A percentile compares a stretch with the other conserved stretches of the same genome.
Evolutionary conservation across 805 yeast species (phyloP).

Genomic region (Kazachstania bromeliacearum): DNA sequence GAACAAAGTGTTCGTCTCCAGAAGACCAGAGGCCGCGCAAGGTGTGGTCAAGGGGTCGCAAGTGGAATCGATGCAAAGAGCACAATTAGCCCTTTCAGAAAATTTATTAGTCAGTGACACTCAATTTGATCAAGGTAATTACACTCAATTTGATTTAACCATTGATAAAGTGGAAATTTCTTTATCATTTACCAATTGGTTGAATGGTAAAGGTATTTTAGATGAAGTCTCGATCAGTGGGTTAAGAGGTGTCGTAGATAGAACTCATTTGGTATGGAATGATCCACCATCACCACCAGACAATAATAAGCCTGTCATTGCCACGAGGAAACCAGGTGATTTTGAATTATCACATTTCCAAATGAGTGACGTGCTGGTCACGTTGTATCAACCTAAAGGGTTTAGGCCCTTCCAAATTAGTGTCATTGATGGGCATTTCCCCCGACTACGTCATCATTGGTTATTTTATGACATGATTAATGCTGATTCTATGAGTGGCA

Average conservation of each 20-base stretch:
- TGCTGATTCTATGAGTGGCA: constrained; percentile 78
- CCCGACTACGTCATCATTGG: constrained; percentile 85
- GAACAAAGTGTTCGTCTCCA: constrained; percentile 74
- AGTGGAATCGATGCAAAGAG: constrained; percentile 56
- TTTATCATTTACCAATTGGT: constrained; percentile 75
- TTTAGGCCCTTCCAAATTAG: constrained; percentile 82
- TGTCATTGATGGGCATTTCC: constrained; percentile 76
- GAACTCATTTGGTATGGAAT: constrained; percentile 79
- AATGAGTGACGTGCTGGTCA: constrained; percentile 78
- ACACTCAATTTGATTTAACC: constrained; percentile 89
- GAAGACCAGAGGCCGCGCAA: constrained; percentile 51
- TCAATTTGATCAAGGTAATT: constrained; percentile 76
- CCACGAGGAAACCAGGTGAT: constrained; percentile 88
- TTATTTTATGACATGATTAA: constrained; percentile 76
- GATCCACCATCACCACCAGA: constrained; percentile 68
- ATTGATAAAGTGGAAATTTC: constrained; percentile 78
- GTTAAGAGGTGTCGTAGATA: constrained; percentile 83
- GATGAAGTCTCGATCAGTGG: constrained; percentile 76
- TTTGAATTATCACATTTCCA: constrained; percentile 79
- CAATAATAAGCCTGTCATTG: constrained; percentile 60
- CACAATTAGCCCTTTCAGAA: constrained; percentile 30
- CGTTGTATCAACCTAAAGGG: constrained; percentile 69
- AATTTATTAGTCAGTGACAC: constrained; percentile 28
- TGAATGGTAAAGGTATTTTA: constrained; percentile 80
- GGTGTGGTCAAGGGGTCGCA: constrained; percentile 62